A percentile compares a stretch with the other conserved stretches of the same genome.
Conservation (phyloP, 768 basidiomycete genomes). For the Gyrodon lividus region DNA sequence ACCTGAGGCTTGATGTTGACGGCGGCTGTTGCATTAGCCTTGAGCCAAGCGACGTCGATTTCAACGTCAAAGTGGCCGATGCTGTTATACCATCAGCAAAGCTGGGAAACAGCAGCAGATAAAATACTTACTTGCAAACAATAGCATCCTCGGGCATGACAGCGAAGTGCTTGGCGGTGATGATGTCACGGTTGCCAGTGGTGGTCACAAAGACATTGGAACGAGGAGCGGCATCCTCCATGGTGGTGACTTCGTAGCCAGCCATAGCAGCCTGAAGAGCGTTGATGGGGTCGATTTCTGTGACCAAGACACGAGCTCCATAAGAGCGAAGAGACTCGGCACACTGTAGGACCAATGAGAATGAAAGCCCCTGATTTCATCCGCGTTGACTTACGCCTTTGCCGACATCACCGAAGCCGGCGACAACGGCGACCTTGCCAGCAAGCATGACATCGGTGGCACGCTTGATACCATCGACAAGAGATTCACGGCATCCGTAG, state of each 20-base stretch:
- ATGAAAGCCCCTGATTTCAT: background rate
- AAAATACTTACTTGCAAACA: conserved; percentile 82
- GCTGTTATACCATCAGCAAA: conserved; percentile 37
- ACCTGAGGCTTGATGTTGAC: conserved; percentile 99
- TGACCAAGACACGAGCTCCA: conserved; percentile 92
- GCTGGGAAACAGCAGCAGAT: background rate
- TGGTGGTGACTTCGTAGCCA: conserved; percentile 97
- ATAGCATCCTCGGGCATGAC: conserved; percentile 99
- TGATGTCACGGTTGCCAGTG: conserved; percentile 98
- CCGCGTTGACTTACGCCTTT: conserved; percentile 77
- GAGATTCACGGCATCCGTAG: conserved; percentile 99
- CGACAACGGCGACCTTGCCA: conserved; percentile 98
- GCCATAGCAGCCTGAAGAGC: conserved; percentile 99
- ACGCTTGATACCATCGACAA: conserved; percentile 99
- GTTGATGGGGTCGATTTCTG: conserved; percentile 99
- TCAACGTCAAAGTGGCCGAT: conserved; percentile 87
- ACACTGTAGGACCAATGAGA: conserved; percentile 54
- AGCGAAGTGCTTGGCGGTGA: conserved; percentile 85
- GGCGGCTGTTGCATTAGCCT: conserved; percentile 79
- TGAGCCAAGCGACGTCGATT: conserved; percentile 98
- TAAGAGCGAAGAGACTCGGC: conserved; percentile 97
- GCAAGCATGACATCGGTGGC: conserved; percentile 99
- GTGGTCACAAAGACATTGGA: conserved; percentile 96
- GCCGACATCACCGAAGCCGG: conserved; percentile 98
- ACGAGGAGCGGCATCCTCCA: conserved; percentile 93